Evolutionary conservation across 495 filamentous ascomycete species (phyloP).

Genomic region (Xylaria telfairii): DNA sequence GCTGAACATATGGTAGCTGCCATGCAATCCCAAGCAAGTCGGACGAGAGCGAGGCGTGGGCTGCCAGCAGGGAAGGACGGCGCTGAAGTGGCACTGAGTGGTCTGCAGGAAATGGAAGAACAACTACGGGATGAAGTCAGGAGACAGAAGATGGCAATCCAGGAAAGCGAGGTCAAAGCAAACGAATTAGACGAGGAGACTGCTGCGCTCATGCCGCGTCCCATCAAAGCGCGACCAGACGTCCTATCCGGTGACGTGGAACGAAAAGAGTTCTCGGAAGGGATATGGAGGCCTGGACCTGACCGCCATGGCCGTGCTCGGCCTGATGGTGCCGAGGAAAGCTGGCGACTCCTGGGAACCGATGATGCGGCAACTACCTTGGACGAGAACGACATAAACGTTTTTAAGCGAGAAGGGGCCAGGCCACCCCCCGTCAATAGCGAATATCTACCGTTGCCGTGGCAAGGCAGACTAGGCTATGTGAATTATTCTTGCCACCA

Average conservation of each 20-base stretch:
- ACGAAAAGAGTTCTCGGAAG: conserved; percentile 7
- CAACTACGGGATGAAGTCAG: conserved; percentile 31
- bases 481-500: conserved; percentile 55
- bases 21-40: neutral
- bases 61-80: neutral
- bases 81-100: conserved; percentile 22
- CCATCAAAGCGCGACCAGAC: conserved; percentile 16
- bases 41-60: conserved; percentile 19
- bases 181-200: neutral
- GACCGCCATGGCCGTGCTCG: conserved; percentile 21
- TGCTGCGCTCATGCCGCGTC: conserved; percentile 24
- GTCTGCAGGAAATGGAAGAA: conserved; percentile 41
- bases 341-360: conserved; percentile 31
- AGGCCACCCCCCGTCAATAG: conserved; percentile 83
- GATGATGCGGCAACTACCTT: conserved; percentile 5
- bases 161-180: conserved; percentile 29
- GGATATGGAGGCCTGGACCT: conserved; percentile 24
- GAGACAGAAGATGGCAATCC: conserved; percentile 36
- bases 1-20: neutral
- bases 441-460: conserved; percentile 83
- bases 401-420: conserved; percentile 52
- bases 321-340: conserved; percentile 36
- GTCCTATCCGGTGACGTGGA: conserved; percentile 8
- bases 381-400: conserved; percentile 42
- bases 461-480: conserved; percentile 92